A percentile compares a stretch with the other conserved stretches of the same genome.
phyloP scores from a whole-genome alignment of 805 yeast species.

The Myxozyma sirexii region DNA sequence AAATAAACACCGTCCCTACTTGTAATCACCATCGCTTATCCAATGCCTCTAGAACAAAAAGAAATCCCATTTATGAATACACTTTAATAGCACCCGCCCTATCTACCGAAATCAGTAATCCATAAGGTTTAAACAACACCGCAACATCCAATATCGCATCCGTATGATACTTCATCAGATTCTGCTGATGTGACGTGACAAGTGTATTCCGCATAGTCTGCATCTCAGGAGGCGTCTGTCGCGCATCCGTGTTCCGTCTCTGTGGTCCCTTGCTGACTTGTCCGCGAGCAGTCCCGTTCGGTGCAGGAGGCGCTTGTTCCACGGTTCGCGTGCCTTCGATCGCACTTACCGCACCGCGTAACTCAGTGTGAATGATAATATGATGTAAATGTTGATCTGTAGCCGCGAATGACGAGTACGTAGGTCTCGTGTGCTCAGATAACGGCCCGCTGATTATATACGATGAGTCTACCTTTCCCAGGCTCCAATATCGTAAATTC shows the following conservation, averaged over 20 bases:
- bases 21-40: background rate
- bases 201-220: slow-evolving; percentile 42
- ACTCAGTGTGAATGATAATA: slow-evolving; percentile 15
- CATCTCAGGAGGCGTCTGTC: slow-evolving; percentile 40
- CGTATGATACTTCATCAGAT: slow-evolving; percentile 50
- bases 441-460: slow-evolving; percentile 42
- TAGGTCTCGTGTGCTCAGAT: slow-evolving; percentile 29
- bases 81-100: slow-evolving; percentile 67
- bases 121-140: slow-evolving; percentile 53
- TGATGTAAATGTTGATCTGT: background rate
- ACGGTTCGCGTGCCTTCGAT: slow-evolving; percentile 34
- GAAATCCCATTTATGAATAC: slow-evolving; percentile 40
- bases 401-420: background rate
- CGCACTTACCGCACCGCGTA: slow-evolving; percentile 30
- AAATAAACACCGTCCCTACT: background rate
- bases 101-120: slow-evolving; percentile 67
- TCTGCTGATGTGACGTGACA: slow-evolving; percentile 51
- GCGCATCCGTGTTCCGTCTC: slow-evolving; percentile 18
- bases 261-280: slow-evolving; percentile 12
- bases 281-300: slow-evolving; percentile 28
- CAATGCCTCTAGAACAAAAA: background rate
- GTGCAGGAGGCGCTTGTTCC: slow-evolving; percentile 32
- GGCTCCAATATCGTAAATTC: slow-evolving; percentile 44
- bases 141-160: slow-evolving; percentile 57
- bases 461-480: slow-evolving; percentile 41